These are phyloP conservation scores for Psilocybe tampanensis DNA, from an alignment of 768 basidiomycete genomes.

Conservation along the genomic window DNA sequence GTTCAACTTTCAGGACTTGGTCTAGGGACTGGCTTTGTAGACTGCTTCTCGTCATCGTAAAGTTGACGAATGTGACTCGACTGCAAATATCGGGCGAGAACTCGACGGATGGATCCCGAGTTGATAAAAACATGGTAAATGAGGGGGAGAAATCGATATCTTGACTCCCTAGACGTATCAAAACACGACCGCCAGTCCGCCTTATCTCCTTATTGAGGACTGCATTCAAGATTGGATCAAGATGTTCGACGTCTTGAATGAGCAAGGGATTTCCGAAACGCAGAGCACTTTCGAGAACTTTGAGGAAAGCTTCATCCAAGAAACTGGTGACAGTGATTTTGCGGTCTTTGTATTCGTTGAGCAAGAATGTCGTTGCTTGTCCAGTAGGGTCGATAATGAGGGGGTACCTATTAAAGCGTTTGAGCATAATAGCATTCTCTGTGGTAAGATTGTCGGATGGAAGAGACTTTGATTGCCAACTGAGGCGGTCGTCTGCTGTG, in stretches of 20 bases:
- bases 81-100: slow-evolving; percentile 99
- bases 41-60: slow-evolving; percentile 98
- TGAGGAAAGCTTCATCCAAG: slow-evolving; percentile 98
- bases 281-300: slow-evolving; percentile 96
- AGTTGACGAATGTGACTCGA: slow-evolving; percentile 94
- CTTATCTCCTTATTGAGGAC: slow-evolving; percentile 97
- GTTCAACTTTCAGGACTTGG: slow-evolving; percentile 95
- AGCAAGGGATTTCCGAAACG: slow-evolving; percentile 97
- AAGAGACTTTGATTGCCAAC: slow-evolving; percentile 95
- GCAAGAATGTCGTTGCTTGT: slow-evolving; percentile 91
- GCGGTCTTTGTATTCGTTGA: slow-evolving; percentile 93
- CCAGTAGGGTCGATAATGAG: slow-evolving; percentile 98
- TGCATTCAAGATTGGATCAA: slow-evolving; percentile 96
- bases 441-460: slow-evolving; percentile 95
- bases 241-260: slow-evolving; percentile 96
- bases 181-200: slow-evolving; percentile 94
- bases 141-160: slow-evolving; percentile 99
- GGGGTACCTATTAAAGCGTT: slow-evolving; percentile 96
- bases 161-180: slow-evolving; percentile 95
- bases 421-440: slow-evolving; percentile 99
- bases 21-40: slow-evolving; percentile 97
- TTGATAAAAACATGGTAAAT: slow-evolving; percentile 99
- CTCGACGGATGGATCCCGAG: slow-evolving; percentile 94
- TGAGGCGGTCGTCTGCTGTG: slow-evolving; percentile 92
- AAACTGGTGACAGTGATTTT: slow-evolving; percentile 99